A percentile compares a stretch with the other conserved stretches of the same genome.
Conservation (phyloP, 2,329 filamentous ascomycete genomes). For the Clarireedia homoeocarpa region DNA sequence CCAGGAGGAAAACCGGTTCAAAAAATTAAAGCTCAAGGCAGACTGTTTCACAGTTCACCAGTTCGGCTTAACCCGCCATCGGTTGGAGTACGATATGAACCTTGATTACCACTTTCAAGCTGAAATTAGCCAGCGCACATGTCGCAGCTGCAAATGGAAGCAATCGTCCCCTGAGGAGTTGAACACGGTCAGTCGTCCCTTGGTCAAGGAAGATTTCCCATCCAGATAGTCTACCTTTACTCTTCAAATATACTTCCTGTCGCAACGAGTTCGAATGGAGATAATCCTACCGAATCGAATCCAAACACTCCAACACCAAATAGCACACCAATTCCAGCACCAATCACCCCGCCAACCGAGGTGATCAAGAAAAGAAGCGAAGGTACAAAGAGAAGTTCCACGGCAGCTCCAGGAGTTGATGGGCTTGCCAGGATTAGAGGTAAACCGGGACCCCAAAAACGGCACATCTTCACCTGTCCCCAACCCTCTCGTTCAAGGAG, state of each 20-base stretch:
- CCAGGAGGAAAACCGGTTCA: no score
- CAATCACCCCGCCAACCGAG: conserved; percentile 53
- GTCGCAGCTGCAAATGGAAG: no score
- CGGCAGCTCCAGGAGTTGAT: conserved; percentile 53
- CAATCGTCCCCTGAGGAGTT: conserved; percentile 37
- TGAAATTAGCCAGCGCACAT: no score
- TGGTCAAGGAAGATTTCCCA: conserved; percentile 36
- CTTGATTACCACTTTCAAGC: no score
- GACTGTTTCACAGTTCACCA: no score
- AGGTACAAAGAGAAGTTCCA: conserved; percentile 57
- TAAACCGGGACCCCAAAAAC: conserved; percentile 90
- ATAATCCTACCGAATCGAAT: conserved; percentile 51
- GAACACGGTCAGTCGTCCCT: conserved; percentile 35
- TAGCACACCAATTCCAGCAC: conserved; percentile 44
- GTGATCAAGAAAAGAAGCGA: conserved; percentile 63
- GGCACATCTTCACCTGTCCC: no score
- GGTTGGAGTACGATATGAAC: no score
- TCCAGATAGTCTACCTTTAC: conserved; percentile 35
- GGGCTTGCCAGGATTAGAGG: conserved; percentile 61
- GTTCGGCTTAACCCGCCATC: no score
- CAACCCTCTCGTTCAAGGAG: no score
- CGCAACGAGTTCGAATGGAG: conserved; percentile 37
- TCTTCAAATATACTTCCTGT: conserved; percentile 31
- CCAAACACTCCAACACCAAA: conserved; percentile 49
- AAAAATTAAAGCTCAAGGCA: no score